These are phyloP conservation scores for Silene coronaria DNA, from an alignment of 179 eudicot genomes.

Conservation along the genomic window DNA sequence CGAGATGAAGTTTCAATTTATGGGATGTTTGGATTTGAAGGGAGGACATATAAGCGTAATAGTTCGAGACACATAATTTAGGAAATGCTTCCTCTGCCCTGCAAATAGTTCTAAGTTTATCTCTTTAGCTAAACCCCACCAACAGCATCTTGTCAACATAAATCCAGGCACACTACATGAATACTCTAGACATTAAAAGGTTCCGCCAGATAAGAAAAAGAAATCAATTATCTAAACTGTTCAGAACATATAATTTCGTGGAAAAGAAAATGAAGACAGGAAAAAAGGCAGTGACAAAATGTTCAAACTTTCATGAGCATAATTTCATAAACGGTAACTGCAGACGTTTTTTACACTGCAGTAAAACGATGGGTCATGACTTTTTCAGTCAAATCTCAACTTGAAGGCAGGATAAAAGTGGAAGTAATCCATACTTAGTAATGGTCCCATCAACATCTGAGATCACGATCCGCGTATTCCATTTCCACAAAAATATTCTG, in stretches of 20 bases:
- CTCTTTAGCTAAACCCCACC: not conserved
- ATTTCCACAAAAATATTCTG: slow-evolving; percentile 87
- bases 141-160: not conserved
- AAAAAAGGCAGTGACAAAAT: not conserved
- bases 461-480: slow-evolving; percentile 79
- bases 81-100: not conserved
- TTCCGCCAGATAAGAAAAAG: not conserved
- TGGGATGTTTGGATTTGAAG: too few species aligned
- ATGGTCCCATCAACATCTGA: slow-evolving; percentile 99
- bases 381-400: not conserved
- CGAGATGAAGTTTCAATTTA: too few species aligned
- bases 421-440: slow-evolving; percentile 54
- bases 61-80: not conserved
- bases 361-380: not conserved
- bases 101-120: not conserved
- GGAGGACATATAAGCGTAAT: not conserved
- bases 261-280: not conserved
- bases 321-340: not conserved
- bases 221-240: slow-evolving; percentile 2
- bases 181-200: not conserved
- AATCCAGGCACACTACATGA: not conserved
- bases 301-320: not conserved
- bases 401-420: not conserved
- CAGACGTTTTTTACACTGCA: not conserved
- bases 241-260: not conserved